Conservation (phyloP, 805 yeast genomes). For the Saturnispora galanensis region DNA sequence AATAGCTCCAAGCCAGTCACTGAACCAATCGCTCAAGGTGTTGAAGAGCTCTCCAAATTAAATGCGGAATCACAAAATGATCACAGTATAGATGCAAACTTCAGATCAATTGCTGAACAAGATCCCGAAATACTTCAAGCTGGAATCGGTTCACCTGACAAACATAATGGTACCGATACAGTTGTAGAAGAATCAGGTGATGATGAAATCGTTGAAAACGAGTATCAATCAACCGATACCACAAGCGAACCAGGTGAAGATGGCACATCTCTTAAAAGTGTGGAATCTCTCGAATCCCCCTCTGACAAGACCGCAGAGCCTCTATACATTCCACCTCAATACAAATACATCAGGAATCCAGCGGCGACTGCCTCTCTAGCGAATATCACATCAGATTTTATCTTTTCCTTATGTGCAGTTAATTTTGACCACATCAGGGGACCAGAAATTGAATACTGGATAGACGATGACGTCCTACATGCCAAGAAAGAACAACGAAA, state of each 20-base stretch:
- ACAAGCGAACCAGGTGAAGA: neutral
- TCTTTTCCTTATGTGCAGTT: constrained; percentile 80
- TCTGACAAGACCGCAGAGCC: neutral
- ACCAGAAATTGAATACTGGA: constrained; percentile 92
- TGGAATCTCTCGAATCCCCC: neutral
- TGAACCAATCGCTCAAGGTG: too few species aligned
- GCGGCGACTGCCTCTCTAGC: constrained; percentile 4
- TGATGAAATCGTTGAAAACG: too few species aligned
- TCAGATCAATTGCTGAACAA: too few species aligned
- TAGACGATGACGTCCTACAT: constrained; percentile 28
- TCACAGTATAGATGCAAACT: too few species aligned
- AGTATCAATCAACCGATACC: neutral
- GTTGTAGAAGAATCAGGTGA: too few species aligned
- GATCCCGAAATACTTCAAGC: too few species aligned
- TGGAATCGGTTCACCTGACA: too few species aligned
- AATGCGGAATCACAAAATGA: too few species aligned
- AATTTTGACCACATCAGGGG: constrained; percentile 90
- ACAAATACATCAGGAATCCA: constrained; percentile 7
- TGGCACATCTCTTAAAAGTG: neutral
- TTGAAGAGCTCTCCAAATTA: too few species aligned
- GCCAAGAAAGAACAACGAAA: neutral
- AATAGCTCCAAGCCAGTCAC: too few species aligned
- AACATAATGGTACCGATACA: too few species aligned
- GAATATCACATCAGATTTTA: constrained; percentile 22
- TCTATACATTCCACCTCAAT: constrained; percentile 4